Percentiles rank a stretch among this genome's conserved stretches.
Conservation (phyloP, 306 rosid species). For the Prosopis cineraria region DNA sequence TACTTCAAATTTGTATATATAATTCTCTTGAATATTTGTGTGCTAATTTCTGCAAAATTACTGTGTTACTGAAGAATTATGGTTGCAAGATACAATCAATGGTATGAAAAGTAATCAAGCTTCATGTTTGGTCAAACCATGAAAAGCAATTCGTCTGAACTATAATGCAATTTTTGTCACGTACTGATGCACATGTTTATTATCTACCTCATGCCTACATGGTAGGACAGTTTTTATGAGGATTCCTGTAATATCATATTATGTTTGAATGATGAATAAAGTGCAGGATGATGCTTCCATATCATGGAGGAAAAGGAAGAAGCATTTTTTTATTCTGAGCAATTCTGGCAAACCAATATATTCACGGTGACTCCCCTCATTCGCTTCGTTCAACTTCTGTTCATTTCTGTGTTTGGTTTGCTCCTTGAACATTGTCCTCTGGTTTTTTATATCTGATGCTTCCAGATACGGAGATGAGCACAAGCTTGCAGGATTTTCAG, state of each 20-base stretch:
- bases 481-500: slow-evolving; percentile 96
- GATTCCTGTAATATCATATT: slow-evolving; percentile 29
- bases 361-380: slow-evolving; percentile 59
- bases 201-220: neutral
- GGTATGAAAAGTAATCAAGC: neutral
- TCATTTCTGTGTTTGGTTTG: neutral
- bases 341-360: slow-evolving; percentile 96
- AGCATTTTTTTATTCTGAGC: slow-evolving; percentile 88
- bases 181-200: neutral
- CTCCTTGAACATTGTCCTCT: neutral
- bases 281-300: slow-evolving; percentile 96
- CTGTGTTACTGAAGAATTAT: neutral
- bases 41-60: neutral
- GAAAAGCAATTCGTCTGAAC: neutral
- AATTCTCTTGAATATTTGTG: too few relatives aligned
- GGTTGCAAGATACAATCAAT: neutral
- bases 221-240: slow-evolving; percentile 2
- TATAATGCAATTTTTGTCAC: neutral
- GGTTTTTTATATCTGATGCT: slow-evolving; percentile 15
- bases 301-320: slow-evolving; percentile 98
- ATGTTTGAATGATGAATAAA: slow-evolving; percentile 56
- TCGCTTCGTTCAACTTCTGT: neutral
- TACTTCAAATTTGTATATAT: neutral
- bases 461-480: slow-evolving; percentile 89
- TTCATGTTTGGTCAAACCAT: neutral